Percentiles rank a stretch among this genome's conserved stretches.
Evolutionary conservation across 2,329 filamentous ascomycete species (phyloP).

Genomic region (Graphium sp.): DNA sequence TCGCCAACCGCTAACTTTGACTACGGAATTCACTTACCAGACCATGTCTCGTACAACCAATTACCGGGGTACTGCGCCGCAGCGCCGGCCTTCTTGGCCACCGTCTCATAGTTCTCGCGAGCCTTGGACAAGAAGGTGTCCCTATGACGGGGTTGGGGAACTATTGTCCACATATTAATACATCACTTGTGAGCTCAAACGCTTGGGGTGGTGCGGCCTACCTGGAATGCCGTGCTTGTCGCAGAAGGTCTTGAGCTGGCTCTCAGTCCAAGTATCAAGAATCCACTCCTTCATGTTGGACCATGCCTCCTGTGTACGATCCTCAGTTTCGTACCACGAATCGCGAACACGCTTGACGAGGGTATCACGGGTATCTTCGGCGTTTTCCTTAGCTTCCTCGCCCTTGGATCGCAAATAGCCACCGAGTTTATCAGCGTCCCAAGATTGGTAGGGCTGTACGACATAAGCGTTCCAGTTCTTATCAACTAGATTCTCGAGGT

Average conservation of each 20-base stretch:
- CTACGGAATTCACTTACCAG: slow-evolving; percentile 21
- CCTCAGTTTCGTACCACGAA: slow-evolving; percentile 65
- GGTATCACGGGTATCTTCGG: slow-evolving; percentile 51
- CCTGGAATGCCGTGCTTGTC: slow-evolving; percentile 72
- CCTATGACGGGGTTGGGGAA: slow-evolving; percentile 72
- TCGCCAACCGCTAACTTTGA: background rate
- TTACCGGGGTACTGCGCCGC: slow-evolving; percentile 77
- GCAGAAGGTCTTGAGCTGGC: slow-evolving; percentile 81
- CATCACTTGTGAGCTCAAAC: background rate
- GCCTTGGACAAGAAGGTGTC: slow-evolving; percentile 65
- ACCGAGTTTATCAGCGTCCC: slow-evolving; percentile 54
- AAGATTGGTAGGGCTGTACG: slow-evolving; percentile 56
- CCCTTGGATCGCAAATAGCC: slow-evolving; percentile 57
- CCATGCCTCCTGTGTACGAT: slow-evolving; percentile 58
- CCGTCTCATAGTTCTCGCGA: slow-evolving; percentile 64
- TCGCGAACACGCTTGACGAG: slow-evolving; percentile 53
- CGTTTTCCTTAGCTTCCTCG: slow-evolving; percentile 47
- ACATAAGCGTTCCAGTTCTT: slow-evolving; percentile 75
- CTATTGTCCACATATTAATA: slow-evolving; percentile 15
- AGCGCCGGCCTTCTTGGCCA: slow-evolving; percentile 60
- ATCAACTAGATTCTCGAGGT: slow-evolving; percentile 81
- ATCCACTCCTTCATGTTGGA: slow-evolving; percentile 73
- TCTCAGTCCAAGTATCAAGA: slow-evolving; percentile 88
- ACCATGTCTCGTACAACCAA: slow-evolving; percentile 87
- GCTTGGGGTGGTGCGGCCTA: slow-evolving; percentile 17